These are phyloP conservation scores for Gigaspora rosea DNA, from an alignment of 192 early-diverging fungal species.

Conservation along the genomic window DNA sequence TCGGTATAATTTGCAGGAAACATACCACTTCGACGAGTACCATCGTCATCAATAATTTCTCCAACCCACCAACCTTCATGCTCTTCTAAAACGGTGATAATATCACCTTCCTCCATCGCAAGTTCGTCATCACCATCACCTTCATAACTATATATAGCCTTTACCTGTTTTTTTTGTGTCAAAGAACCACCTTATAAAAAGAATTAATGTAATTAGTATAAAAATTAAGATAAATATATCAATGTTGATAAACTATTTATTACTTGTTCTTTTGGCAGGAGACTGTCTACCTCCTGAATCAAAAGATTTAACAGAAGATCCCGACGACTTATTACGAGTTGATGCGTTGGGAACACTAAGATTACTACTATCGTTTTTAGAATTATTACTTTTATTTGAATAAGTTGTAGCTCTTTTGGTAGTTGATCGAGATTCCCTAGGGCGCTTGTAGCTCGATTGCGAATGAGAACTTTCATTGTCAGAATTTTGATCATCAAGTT, in stretches of 20 bases:
- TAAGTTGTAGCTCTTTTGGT: background rate
- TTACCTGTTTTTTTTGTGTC: conserved; percentile 58
- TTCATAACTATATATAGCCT: conserved; percentile 79
- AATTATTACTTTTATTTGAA: background rate
- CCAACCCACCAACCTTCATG: conserved; percentile 97
- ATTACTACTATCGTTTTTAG: background rate
- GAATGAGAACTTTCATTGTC: conserved; percentile 11
- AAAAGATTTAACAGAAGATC: background rate
- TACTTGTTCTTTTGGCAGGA: too few species aligned
- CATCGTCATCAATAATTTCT: conserved; percentile 66
- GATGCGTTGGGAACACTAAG: background rate
- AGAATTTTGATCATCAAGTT: background rate
- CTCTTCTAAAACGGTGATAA: conserved; percentile 82
- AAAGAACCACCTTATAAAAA: background rate
- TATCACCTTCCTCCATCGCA: conserved; percentile 78
- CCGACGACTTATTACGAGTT: background rate
- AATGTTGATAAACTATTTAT: too few species aligned
- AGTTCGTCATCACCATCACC: conserved; percentile 81
- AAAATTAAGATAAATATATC: too few species aligned
- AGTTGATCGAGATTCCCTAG: background rate
- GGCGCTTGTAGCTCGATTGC: background rate
- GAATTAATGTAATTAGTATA: background rate
- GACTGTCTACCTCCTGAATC: background rate
- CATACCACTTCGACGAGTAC: conserved; percentile 70
- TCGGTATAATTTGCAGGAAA: conserved; percentile 95